A percentile compares a stretch with the other conserved stretches of the same genome.
phyloP scores from a whole-genome alignment of 176 grass and related monocot species.

The Alopecurus myosuroides region DNA sequence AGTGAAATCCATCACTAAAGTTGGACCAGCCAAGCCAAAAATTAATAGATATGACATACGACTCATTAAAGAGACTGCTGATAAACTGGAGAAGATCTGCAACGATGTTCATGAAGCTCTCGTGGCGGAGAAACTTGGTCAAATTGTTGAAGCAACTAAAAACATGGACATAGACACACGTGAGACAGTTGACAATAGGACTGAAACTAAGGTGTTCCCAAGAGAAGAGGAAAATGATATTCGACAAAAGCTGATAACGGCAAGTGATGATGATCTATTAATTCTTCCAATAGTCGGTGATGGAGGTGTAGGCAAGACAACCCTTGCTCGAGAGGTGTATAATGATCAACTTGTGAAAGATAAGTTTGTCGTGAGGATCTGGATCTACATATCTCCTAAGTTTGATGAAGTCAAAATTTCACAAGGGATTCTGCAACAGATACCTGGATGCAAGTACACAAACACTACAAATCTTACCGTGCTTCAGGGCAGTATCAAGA shows the following conservation, averaged over 20 bases:
- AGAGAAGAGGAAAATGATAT: conserved; percentile 4
- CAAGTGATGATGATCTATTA: not conserved
- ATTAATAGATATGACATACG: not conserved
- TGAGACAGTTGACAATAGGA: not conserved
- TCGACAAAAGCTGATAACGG: not conserved
- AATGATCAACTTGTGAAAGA: not conserved
- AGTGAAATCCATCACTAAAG: not conserved
- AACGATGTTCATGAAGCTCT: conserved; percentile 9
- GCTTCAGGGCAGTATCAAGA: conserved; percentile 25
- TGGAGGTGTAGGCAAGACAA: conserved; percentile 47
- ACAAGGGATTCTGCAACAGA: conserved; percentile 16
- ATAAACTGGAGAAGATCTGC: not conserved
- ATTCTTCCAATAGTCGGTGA: conserved; percentile 25
- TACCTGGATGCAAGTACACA: not conserved
- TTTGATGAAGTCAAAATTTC: conserved; percentile 45
- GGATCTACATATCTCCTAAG: conserved; percentile 39
- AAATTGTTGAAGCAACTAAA: not conserved
- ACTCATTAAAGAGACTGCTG: not conserved
- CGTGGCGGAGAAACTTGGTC: conserved; percentile 15
- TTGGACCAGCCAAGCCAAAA: not conserved
- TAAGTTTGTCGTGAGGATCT: conserved; percentile 23
- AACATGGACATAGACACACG: not conserved
- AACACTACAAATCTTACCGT: not conserved
- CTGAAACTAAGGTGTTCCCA: not conserved
- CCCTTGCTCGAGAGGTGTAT: conserved; percentile 41